These are phyloP conservation scores for Candida insectalens DNA, from an alignment of 805 yeast genomes.

Conservation along the genomic window DNA sequence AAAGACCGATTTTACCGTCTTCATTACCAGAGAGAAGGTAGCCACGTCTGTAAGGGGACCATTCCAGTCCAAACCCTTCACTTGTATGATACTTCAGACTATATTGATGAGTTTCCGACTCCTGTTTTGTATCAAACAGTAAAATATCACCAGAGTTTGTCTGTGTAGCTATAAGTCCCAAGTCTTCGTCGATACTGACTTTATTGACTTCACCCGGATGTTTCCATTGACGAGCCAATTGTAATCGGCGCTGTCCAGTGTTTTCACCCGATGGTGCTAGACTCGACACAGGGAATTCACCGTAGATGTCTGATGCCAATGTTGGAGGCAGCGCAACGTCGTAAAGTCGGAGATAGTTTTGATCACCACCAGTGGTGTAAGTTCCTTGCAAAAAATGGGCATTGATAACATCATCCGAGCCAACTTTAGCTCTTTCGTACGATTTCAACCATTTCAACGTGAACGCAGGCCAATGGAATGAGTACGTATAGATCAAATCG, in stretches of 20 bases:
- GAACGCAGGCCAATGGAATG: slow-evolving; percentile 62
- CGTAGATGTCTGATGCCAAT: slow-evolving; percentile 19
- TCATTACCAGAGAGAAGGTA: slow-evolving; percentile 54
- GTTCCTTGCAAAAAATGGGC: slow-evolving; percentile 38
- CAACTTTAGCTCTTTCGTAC: slow-evolving; percentile 18
- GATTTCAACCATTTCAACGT: slow-evolving; percentile 63
- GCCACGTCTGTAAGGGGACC: slow-evolving; percentile 38
- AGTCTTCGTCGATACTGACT: slow-evolving; percentile 42
- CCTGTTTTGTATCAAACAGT: slow-evolving; percentile 27
- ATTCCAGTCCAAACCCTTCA: slow-evolving; percentile 66
- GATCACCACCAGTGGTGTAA: slow-evolving; percentile 27
- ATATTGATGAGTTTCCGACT: slow-evolving; percentile 7
- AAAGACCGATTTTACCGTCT: slow-evolving; percentile 58
- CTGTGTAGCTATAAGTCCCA: slow-evolving; percentile 42
- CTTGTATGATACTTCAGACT: slow-evolving; percentile 44
- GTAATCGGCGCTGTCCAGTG: slow-evolving; percentile 27
- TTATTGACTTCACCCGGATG: slow-evolving; percentile 63
- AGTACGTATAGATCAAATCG: slow-evolving; percentile 60
- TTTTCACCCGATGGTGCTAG: slow-evolving; percentile 13
- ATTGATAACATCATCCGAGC: slow-evolving; percentile 5
- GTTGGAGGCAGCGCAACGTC: slow-evolving; percentile 41
- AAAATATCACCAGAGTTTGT: slow-evolving; percentile 42
- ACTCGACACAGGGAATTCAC: slow-evolving; percentile 5
- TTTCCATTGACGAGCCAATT: slow-evolving; percentile 38
- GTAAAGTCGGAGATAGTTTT: slow-evolving; percentile 36